Conservation (phyloP, 495 filamentous ascomycete genomes). For the Platismatia glauca region DNA sequence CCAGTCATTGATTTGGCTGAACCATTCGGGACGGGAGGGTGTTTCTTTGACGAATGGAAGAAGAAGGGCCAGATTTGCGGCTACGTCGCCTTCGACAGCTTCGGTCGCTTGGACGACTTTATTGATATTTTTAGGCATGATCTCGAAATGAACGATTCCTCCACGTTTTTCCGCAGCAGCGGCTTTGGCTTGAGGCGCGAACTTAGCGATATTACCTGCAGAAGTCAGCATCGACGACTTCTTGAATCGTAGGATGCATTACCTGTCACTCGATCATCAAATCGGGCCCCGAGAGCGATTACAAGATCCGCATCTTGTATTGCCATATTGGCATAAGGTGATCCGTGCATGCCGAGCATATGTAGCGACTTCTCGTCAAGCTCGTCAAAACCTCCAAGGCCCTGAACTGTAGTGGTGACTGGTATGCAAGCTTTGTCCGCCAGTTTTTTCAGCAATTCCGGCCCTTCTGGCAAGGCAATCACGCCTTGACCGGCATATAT, state of each 20-base stretch:
- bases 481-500: slow-evolving; percentile 54
- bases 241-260: slow-evolving; percentile 9
- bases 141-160: slow-evolving; percentile 57
- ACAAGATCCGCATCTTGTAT: slow-evolving; percentile 59
- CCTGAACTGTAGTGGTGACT: slow-evolving; percentile 58
- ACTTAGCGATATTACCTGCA: slow-evolving; percentile 33
- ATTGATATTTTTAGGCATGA: slow-evolving; percentile 52
- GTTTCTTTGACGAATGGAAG: slow-evolving; percentile 58
- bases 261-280: slow-evolving; percentile 54
- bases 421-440: slow-evolving; percentile 51
- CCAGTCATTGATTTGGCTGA: slow-evolving; percentile 79
- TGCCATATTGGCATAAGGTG: slow-evolving; percentile 54
- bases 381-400: slow-evolving; percentile 55
- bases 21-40: slow-evolving; percentile 69
- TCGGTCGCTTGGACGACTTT: slow-evolving; percentile 49
- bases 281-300: slow-evolving; percentile 52
- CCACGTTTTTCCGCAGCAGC: slow-evolving; percentile 47
- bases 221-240: background rate
- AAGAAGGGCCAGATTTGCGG: slow-evolving; percentile 60
- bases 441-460: slow-evolving; percentile 45
- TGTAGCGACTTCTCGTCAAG: slow-evolving; percentile 48
- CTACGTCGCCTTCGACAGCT: slow-evolving; percentile 52
- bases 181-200: slow-evolving; percentile 49
- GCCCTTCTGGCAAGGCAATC: slow-evolving; percentile 41
- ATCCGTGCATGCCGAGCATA: slow-evolving; percentile 59